Percentiles rank a stretch among this genome's conserved stretches.
Conservation (phyloP, 495 filamentous ascomycete genomes). For the Aspergillus bertholletiae region DNA sequence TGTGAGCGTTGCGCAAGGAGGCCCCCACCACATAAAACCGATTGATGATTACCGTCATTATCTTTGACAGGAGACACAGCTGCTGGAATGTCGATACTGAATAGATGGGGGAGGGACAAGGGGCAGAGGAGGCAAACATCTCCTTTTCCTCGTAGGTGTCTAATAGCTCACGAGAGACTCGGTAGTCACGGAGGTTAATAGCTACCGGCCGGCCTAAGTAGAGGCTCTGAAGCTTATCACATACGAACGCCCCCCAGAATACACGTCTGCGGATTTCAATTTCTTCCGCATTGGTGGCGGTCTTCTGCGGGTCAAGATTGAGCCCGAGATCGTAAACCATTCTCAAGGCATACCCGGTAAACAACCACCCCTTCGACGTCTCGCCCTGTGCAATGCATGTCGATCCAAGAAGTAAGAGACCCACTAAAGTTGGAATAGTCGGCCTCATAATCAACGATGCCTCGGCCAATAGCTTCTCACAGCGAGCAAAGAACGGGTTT, state of each 20-base stretch:
- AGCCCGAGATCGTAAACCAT: conserved; percentile 47
- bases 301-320: conserved; percentile 23
- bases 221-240: conserved; percentile 33
- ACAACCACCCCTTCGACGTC: too few species aligned
- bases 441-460: too few species aligned
- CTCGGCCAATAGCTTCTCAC: too few species aligned
- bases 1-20: too few species aligned
- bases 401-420: too few species aligned
- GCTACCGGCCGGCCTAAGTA: conserved; percentile 27
- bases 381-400: too few species aligned
- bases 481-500: too few species aligned
- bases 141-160: conserved; percentile 28
- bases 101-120: conserved; percentile 10
- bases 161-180: conserved; percentile 13
- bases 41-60: conserved; percentile 18
- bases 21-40: too few species aligned
- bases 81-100: conserved; percentile 24
- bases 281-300: conserved; percentile 31
- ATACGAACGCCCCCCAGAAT: conserved; percentile 38
- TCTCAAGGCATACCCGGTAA: conserved; percentile 40
- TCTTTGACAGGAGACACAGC: conserved; percentile 21
- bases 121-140: conserved; percentile 10
- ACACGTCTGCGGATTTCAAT: conserved; percentile 38
- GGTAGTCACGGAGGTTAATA: conserved; percentile 10
- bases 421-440: too few species aligned